Percentiles rank a stretch among this genome's conserved stretches.
Evolutionary conservation across 805 yeast genomes (phyloP).

Genomic region (Brettanomyces naardenensis): DNA sequence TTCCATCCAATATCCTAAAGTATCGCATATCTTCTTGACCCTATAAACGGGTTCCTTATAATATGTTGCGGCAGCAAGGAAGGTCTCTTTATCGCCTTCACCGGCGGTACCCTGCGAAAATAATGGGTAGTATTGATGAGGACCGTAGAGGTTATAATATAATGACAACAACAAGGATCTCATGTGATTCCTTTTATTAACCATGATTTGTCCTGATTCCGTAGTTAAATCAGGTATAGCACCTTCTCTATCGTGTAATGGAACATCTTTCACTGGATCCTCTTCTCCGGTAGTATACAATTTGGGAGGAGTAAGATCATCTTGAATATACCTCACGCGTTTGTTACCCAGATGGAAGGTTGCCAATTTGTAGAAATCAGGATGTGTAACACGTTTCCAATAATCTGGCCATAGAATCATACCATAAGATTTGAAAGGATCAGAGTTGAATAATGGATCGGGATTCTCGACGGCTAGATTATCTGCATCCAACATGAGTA

Average conservation of each 20-base stretch:
- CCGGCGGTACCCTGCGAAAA: constrained; percentile 41
- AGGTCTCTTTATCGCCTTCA: constrained; percentile 56
- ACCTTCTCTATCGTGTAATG: constrained; percentile 45
- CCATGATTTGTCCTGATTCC: constrained; percentile 48
- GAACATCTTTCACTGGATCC: constrained; percentile 20
- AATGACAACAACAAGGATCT: constrained; percentile 39
- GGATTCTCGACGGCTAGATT: constrained; percentile 42
- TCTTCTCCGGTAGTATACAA: constrained; percentile 10
- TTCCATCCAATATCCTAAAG: constrained; percentile 37
- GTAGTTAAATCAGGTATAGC: constrained; percentile 47
- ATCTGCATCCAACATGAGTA: constrained; percentile 44
- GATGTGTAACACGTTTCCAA: constrained; percentile 51
- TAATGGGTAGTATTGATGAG: constrained; percentile 37
- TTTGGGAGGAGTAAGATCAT: constrained; percentile 21
- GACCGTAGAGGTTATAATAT: constrained; percentile 47
- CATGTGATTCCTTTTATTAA: constrained; percentile 41
- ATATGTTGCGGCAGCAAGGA: constrained; percentile 43
- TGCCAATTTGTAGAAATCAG: constrained; percentile 38
- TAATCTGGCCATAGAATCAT: constrained; percentile 54
- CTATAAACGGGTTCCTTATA: constrained; percentile 38
- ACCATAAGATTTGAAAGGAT: constrained; percentile 47
- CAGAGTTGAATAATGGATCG: constrained; percentile 42
- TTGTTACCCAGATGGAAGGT: constrained; percentile 25
- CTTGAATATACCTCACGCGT: constrained; percentile 25
- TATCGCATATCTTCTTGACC: constrained; percentile 40